phyloP scores from a whole-genome alignment of 345 rosid genomes.

The Eutrema heterophyllum region DNA sequence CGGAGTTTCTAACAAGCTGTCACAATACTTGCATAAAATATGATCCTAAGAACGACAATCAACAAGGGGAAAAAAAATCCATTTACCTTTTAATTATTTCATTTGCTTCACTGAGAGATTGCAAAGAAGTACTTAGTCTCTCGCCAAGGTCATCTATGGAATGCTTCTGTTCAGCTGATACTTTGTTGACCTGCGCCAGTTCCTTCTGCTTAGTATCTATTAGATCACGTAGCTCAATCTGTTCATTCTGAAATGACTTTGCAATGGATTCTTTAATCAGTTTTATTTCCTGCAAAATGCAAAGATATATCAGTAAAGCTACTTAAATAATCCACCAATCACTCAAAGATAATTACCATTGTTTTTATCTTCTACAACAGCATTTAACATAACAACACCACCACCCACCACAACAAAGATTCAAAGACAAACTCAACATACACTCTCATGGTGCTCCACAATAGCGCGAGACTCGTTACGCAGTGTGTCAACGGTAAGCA shows the following conservation, averaged over 20 bases:
- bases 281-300: constrained; percentile 60
- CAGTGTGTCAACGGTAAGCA: constrained; percentile 59
- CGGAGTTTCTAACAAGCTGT: neutral
- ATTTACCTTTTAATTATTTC: constrained; percentile 70
- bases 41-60: neutral
- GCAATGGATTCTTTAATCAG: constrained; percentile 58
- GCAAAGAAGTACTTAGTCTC: constrained; percentile 73
- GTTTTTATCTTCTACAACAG: neutral
- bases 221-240: constrained; percentile 44
- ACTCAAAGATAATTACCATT: neutral
- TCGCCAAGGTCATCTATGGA: constrained; percentile 70
- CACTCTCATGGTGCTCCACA: constrained; percentile 59
- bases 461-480: constrained; percentile 58
- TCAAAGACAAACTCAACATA: constrained; percentile 33
- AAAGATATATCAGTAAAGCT: constrained; percentile 10
- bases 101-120: constrained; percentile 84
- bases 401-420: neutral
- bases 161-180: constrained; percentile 75
- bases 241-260: constrained; percentile 45
- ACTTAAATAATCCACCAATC: constrained; percentile 2
- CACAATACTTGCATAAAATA: neutral
- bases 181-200: constrained; percentile 49
- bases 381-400: neutral
- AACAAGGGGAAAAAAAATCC: neutral
- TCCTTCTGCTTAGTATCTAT: constrained; percentile 59